phyloP scores from a whole-genome alignment of 1,139 yeast species.

The Candida sanyaensis region DNA sequence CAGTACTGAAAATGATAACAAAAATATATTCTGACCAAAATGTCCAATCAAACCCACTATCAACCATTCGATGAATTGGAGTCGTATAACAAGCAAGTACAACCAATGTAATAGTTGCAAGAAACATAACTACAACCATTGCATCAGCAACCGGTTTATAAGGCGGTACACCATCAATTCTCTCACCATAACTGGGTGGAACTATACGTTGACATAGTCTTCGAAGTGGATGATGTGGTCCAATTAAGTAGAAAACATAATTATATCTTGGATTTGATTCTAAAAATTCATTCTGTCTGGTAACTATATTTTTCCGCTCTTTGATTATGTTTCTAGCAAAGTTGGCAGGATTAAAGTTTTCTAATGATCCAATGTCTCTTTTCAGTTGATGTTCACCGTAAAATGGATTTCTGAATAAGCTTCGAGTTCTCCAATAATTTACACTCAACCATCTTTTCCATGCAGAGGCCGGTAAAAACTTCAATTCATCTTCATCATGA shows the following conservation, averaged over 20 bases:
- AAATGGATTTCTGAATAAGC: slow-evolving; percentile 37
- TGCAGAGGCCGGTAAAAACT: slow-evolving; percentile 21
- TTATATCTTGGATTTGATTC: slow-evolving; percentile 68
- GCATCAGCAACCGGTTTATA: slow-evolving; percentile 50
- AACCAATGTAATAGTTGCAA: slow-evolving; percentile 69
- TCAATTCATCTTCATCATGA: slow-evolving; percentile 18
- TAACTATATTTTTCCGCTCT: slow-evolving; percentile 43
- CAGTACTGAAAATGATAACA: slow-evolving; percentile 64
- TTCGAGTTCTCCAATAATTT: slow-evolving; percentile 23
- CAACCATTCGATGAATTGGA: slow-evolving; percentile 60
- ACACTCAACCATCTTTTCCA: slow-evolving; percentile 34
- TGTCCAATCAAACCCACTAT: slow-evolving; percentile 59
- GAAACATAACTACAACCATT: slow-evolving; percentile 56
- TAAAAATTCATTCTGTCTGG: slow-evolving; percentile 55
- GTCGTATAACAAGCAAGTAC: slow-evolving; percentile 78
- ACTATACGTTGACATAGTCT: slow-evolving; percentile 73
- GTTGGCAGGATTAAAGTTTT: slow-evolving; percentile 42
- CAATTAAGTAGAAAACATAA: slow-evolving; percentile 64
- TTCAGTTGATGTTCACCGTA: slow-evolving; percentile 17
- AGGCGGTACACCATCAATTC: slow-evolving; percentile 79
- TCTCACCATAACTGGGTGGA: slow-evolving; percentile 68
- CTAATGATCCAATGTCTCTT: slow-evolving; percentile 22
- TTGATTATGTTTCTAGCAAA: slow-evolving; percentile 42
- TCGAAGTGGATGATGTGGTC: slow-evolving; percentile 66
- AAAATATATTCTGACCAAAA: slow-evolving; percentile 63